Conservation (phyloP, 2,329 filamentous ascomycete genomes). For the Fusarium torreyae region DNA sequence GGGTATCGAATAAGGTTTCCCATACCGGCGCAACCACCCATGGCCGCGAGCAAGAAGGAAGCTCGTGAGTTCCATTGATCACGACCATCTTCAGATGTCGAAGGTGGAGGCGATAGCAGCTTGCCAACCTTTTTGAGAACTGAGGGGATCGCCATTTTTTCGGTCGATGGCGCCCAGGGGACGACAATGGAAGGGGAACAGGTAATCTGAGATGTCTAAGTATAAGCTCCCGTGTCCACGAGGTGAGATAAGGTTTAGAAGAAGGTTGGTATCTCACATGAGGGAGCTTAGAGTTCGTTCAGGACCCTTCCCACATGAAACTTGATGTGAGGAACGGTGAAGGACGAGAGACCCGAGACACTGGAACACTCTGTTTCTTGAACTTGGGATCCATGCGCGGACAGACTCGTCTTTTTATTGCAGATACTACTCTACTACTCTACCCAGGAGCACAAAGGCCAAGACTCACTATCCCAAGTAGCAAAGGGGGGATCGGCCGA, state of each 20-base stretch:
- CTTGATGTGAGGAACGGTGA: background rate
- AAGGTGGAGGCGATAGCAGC: conserved; percentile 56
- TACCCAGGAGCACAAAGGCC: background rate
- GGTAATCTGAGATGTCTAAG: background rate
- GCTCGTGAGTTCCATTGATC: conserved; percentile 71
- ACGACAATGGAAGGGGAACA: background rate
- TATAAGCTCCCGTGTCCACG: conserved; percentile 5
- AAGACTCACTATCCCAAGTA: conserved; percentile 13
- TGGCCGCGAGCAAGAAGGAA: conserved; percentile 70
- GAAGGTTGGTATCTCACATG: conserved; percentile 2
- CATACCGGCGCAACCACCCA: conserved; percentile 72
- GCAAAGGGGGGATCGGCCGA: background rate
- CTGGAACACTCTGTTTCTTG: background rate
- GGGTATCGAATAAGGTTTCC: conserved; percentile 72
- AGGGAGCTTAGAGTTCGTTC: conserved; percentile 13
- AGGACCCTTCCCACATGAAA: conserved; percentile 8
- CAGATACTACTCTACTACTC: background rate
- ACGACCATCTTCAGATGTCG: conserved; percentile 58
- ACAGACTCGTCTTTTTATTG: conserved; percentile 37
- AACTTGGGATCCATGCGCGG: conserved; percentile 5
- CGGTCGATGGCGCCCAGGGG: background rate
- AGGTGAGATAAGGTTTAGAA: conserved; percentile 4
- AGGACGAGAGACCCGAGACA: conserved; percentile 4
- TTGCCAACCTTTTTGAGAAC: conserved; percentile 52
- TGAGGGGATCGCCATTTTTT: conserved; percentile 38